Base-by-base conservation (phyloP, 805 yeast species). In the Yarrowia sp. region DNA sequence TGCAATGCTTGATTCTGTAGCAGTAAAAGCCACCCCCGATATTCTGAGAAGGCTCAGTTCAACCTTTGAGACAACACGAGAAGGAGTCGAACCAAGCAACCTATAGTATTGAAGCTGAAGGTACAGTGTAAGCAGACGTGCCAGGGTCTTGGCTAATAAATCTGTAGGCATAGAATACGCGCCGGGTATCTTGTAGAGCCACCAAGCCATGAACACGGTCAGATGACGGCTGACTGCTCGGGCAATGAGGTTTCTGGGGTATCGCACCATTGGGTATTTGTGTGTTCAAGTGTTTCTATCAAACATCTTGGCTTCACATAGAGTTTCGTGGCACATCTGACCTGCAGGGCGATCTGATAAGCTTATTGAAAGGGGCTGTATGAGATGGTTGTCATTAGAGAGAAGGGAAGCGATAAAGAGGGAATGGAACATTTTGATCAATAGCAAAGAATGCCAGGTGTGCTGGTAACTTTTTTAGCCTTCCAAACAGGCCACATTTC, bases 101-200 rank as follows among this genome's bases (percentile, higher is more conserved):
- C 38, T 53, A 6, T 39, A 12, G 24, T 53, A 53, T 9, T 53
- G 60, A 14, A 53, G 42, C 34, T 53, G 60, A 5, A 53, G 14
- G 17, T 15, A 55, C 9, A 55, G 36, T 2, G 63, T 55, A 30
- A 55, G 38, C n/a, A 42, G 47, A 3, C 63, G 36, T n/a, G 63
- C 63, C 39, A 55, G 47, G 24, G 47, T 55, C 14, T 40, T 55
- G 12, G 63, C 63, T 34, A 55, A 30, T 17, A 55, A 9, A 40
- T 55, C 63, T 24, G 63, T 55, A 7, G 63, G 63, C 63, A 55
- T 55, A 8, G 63, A 55, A 47, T 55, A 55, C 8, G 63, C 63
- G 15, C 63, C 63, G 36, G 63, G 63, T 40, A 55, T 55, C 47
- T 55, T 55, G 38, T 55, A 55, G 46, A 55, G 47, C 63, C 63